These are phyloP conservation scores for Nicotiana rustica DNA, from an alignment of 305 asterid genomes.

Conservation along the genomic window DNA sequence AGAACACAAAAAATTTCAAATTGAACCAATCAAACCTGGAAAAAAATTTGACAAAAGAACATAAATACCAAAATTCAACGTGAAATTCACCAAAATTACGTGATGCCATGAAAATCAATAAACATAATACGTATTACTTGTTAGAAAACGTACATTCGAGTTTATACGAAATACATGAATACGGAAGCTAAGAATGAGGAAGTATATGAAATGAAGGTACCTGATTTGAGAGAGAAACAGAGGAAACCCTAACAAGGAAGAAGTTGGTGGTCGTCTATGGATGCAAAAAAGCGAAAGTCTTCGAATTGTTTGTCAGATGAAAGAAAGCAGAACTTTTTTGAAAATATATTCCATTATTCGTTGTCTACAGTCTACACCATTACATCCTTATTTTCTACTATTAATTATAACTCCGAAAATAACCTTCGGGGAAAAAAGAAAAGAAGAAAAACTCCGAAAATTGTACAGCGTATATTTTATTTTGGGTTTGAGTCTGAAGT, in stretches of 20 bases:
- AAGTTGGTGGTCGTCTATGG: not conserved
- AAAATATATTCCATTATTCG: constrained; percentile 28
- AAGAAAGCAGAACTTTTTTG: constrained; percentile 32
- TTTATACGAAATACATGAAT: not conserved
- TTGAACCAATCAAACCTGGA: constrained; percentile 21
- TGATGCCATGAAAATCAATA: not conserved
- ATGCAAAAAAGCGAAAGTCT: not conserved
- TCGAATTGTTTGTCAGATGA: constrained; percentile 23
- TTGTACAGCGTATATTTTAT: too few relatives aligned
- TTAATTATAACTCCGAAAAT: not conserved
- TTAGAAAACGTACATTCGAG: not conserved
- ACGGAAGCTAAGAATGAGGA: constrained; percentile 7
- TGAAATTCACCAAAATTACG: constrained; percentile 30
- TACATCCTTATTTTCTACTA: not conserved
- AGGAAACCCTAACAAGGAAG: constrained; percentile 39
- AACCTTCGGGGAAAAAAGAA: too few relatives aligned
- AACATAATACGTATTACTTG: not conserved
- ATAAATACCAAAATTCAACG: constrained; percentile 11
- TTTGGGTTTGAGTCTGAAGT: not conserved
- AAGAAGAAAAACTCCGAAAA: too few relatives aligned
- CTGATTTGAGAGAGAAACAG: constrained; percentile 24
- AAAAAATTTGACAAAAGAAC: not conserved
- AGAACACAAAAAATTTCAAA: not conserved
- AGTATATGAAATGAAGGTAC: constrained; percentile 17
- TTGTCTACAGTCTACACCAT: not conserved